Conservation (phyloP, 2,329 filamentous ascomycete genomes). For the Aspergillus brunneoviolaceus region DNA sequence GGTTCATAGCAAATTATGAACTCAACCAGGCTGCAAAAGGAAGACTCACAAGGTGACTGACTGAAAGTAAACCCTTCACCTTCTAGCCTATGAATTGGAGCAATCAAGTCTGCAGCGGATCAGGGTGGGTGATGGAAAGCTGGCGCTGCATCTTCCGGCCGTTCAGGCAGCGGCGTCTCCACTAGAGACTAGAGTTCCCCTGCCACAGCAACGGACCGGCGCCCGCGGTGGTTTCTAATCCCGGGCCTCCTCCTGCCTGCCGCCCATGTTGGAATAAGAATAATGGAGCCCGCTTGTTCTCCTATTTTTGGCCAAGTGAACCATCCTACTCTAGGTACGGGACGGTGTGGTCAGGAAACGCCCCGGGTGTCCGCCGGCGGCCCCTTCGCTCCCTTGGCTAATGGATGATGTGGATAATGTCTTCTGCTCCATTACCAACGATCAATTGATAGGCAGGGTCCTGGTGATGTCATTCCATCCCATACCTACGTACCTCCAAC, state of each 20-base stretch:
- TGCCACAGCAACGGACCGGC: slow-evolving; percentile 36
- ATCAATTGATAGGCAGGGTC: not conserved
- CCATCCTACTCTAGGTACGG: not conserved
- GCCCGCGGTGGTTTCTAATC: slow-evolving; percentile 1
- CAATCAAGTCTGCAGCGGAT: slow-evolving; percentile 2
- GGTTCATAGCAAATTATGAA: not conserved
- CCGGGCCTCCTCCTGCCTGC: slow-evolving; percentile 18
- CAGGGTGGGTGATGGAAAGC: slow-evolving; percentile 4
- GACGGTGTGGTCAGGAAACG: not conserved
- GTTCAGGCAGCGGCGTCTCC: slow-evolving; percentile 27
- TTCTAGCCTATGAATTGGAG: not conserved
- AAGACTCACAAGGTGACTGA: not conserved
- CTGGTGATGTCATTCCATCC: slow-evolving; percentile 1
- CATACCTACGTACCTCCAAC: no score
- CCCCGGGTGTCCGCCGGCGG: slow-evolving; percentile 5
- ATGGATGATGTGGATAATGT: slow-evolving; percentile 2
- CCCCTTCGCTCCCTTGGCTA: not conserved
- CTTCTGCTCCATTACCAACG: not conserved
- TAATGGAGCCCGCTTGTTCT: not conserved
- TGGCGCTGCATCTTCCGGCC: slow-evolving; percentile 5
- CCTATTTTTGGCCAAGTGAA: slow-evolving; percentile 5
- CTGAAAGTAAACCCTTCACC: not conserved
- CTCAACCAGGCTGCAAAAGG: not conserved
- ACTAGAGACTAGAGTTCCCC: slow-evolving; percentile 22
- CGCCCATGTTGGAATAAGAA: slow-evolving; percentile 7